Percentiles rank a stretch among this genome's conserved stretches.
phyloP scores from a whole-genome alignment of 768 basidiomycete species.

The Tulasnella sp. region DNA sequence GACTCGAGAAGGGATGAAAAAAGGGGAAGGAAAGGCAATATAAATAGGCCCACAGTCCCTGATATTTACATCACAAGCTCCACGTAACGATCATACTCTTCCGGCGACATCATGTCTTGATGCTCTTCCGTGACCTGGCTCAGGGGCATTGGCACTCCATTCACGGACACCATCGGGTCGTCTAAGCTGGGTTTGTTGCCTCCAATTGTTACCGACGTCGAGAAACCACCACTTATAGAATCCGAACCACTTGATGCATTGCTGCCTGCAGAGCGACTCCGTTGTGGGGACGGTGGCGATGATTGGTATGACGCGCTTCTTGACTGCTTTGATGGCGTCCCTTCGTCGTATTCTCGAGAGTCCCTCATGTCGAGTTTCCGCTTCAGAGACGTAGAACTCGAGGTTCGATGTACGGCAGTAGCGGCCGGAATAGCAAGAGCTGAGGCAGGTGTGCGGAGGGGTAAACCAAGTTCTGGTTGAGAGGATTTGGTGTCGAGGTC shows the following conservation, averaged over 20 bases:
- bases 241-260: background rate
- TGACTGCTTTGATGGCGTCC: conserved; percentile 9
- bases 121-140: conserved; percentile 86
- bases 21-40: background rate
- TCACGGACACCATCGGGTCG: conserved; percentile 38
- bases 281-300: background rate
- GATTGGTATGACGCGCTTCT: conserved; percentile 13
- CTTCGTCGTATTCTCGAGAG: background rate
- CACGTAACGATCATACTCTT: conserved; percentile 71
- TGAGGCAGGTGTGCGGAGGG: background rate
- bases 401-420: background rate
- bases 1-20: background rate
- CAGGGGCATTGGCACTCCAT: conserved; percentile 62
- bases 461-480: conserved; percentile 19
- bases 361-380: conserved; percentile 6
- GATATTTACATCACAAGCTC: conserved; percentile 3
- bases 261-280: background rate
- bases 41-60: background rate
- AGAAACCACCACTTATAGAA: background rate
- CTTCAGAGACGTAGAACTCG: conserved; percentile 5
- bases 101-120: conserved; percentile 86
- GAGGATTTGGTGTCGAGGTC: background rate
- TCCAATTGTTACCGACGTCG: conserved; percentile 18
- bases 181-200: background rate
- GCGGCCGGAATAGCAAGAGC: background rate